Conservation (phyloP, 345 rosid species). For the Dovyalis caffra region DNA sequence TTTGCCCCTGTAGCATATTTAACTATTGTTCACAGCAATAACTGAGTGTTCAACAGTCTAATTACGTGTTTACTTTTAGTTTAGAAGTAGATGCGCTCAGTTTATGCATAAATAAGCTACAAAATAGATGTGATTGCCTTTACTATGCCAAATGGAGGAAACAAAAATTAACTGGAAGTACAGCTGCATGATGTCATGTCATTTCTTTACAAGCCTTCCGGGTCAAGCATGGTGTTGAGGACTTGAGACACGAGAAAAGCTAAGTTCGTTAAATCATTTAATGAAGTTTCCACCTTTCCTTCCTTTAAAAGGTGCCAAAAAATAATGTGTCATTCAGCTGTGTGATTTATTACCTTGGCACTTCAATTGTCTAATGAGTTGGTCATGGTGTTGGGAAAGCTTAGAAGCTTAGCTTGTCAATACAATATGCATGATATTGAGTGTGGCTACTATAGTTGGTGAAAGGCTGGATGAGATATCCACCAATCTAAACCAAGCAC, state of each 20-base stretch:
- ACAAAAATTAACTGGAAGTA: not conserved
- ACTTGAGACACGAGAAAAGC: not conserved
- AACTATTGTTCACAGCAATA: not conserved
- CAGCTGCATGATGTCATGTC: not conserved
- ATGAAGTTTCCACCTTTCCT: not conserved
- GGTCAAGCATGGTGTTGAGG: not conserved
- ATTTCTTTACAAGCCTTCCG: not conserved
- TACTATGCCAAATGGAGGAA: not conserved
- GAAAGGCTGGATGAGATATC: not conserved
- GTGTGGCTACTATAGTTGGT: not conserved
- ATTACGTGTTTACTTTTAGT: not conserved
- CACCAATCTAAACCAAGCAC: not conserved
- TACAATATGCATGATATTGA: not conserved
- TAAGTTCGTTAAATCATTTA: not conserved
- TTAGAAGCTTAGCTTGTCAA: not conserved
- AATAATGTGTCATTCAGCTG: not conserved
- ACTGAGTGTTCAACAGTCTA: not conserved
- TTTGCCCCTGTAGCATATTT: conserved; percentile 14
- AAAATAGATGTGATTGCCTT: not conserved
- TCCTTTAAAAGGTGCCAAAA: not conserved
- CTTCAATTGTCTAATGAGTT: not conserved
- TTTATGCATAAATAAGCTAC: not conserved
- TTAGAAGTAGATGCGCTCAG: not conserved
- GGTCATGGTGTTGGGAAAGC: not conserved
- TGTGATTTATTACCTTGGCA: too few relatives aligned